Evolutionary conservation across 2,329 filamentous ascomycete species (phyloP), one percentile per base, ranked within the genome.

Genomic region (Fusarium musae): DNA sequence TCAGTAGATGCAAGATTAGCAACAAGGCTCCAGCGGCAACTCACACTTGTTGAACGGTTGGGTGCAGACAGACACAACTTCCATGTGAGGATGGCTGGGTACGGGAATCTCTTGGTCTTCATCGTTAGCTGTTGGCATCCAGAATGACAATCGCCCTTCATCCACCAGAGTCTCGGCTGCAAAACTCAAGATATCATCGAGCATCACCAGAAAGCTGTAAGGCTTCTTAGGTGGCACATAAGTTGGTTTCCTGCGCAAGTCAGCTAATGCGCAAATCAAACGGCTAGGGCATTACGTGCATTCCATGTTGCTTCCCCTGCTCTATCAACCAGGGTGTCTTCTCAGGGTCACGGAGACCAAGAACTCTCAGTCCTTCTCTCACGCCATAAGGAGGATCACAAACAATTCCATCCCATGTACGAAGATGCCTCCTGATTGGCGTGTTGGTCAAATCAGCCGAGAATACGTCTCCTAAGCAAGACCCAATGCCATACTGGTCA

Each of bases 381-480:
- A 99, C 95, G 5, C 96, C 96, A 79, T 99, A 99, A 0, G 96
- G 96, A 23, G 96, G 96, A 83, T 99, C 96, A 78, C 95, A 98
- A 11, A 98, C 87, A 66, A 99, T 97, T 8, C 94, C 95, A 81
- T 99, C 95, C 66, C 98, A 90, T 73, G 92, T 88, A 57, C 89
- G 81, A n/a, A 78, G 81, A 36, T 81, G 78, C 37, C 82, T 82
- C 47, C 89, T 85, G 28, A 98, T 83, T 2, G 96, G 96, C 4
- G 92, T 92, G 79, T 98, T 95, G 0, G 95, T 98, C 62, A 99
- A 81, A 80, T 99, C 96, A 0, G 93, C 92, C 3, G 93, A 90
- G 76, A 98, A 97, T 39, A 91, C 89, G 76, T 95, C 96, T 2
- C 96, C 88, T 61, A 96, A 90, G 26, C 87, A 82, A 37, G 86